Base-by-base conservation (phyloP, 1,139 yeast genomes). In the Candida pseudoviswanathii region DNA sequence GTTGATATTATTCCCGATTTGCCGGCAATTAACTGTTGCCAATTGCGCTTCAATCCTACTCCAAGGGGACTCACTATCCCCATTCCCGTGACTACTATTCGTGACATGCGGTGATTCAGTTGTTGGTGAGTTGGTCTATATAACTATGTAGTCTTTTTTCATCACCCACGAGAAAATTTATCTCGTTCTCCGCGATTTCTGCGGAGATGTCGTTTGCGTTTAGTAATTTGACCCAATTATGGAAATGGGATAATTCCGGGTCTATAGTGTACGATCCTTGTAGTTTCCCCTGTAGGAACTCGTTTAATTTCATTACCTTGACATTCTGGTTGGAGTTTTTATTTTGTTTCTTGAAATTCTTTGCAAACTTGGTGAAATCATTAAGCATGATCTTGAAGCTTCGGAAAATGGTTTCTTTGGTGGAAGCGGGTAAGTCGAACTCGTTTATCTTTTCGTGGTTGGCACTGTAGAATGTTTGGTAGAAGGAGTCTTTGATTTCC, bases 51-150 rank as follows among this genome's bases (percentile, higher is more conserved):
- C 4, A 75, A 77, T 0, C 92, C 94, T 2, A 84, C 83, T 0
- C 97, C 99, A 4, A 94, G 69, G 0, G 99, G 99, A 1, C 96
- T 81, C 1, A 92, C 81, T 38, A 88, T 68, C 0, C 98, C 99
- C 11, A 92, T 65, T 0, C 99, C 99, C 0, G 99, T 94, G 0
- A 94, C 85, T 0, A 94, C 98, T 1, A 92, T 97, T 42, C 57
- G 57, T 29, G 63, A 52, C 67, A 59, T 39, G 6, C 39, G 16
- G 24, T 27, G 5, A 7, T 22, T 4, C 34, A 41, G 25, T 32
- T 29, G 33, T 39, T 32, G 37, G 27, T 2, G 30, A 27, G 16
- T 10, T 48, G 43, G 16, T 58, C 58, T 43, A 59, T 32, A 53
- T 73, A 74, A 44, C 67, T 58, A 42, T 61, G 63, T 31, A 65